Percentiles rank a stretch among this genome's conserved stretches.
Conservation (phyloP, 352 stramenopile species). For the Globisporangium alternatum region DNA sequence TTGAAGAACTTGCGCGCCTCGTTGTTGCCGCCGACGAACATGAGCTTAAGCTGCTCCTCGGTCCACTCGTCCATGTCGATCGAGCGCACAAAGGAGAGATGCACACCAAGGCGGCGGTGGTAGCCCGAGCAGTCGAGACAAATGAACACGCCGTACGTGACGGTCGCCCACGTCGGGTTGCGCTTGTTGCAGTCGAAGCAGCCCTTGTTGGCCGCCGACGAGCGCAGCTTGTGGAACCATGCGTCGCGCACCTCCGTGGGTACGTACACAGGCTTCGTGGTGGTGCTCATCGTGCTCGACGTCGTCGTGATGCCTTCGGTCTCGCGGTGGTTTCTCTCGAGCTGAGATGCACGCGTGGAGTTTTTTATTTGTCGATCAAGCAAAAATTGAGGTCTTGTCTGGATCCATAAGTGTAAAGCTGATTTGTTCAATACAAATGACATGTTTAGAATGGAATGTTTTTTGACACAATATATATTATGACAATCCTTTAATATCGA, state of each 20-base stretch:
- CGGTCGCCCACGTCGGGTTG: slow-evolving; percentile 94
- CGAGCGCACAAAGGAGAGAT: slow-evolving; percentile 94
- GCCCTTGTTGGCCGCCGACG: slow-evolving; percentile 76
- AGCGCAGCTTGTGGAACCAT: slow-evolving; percentile 86
- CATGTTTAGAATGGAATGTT: background rate
- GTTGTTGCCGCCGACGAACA: slow-evolving; percentile 92
- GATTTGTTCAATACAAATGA: background rate
- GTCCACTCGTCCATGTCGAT: slow-evolving; percentile 97
- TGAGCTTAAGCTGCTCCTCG: slow-evolving; percentile 91
- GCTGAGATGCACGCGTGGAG: background rate
- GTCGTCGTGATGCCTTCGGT: background rate
- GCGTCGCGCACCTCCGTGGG: slow-evolving; percentile 70
- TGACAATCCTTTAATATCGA: no score
- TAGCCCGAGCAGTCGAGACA: slow-evolving; percentile 95
- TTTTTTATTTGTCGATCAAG: background rate
- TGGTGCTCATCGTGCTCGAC: slow-evolving; percentile 27
- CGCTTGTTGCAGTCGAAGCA: slow-evolving; percentile 97
- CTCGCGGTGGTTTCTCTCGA: slow-evolving; percentile 2
- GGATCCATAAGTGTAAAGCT: no score
- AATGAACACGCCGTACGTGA: slow-evolving; percentile 96
- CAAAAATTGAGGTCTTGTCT: background rate
- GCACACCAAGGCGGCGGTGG: slow-evolving; percentile 91
- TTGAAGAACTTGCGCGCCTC: slow-evolving; percentile 94
- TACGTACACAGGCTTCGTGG: slow-evolving; percentile 66
- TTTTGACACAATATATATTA: no score